phyloP scores from a whole-genome alignment of 805 yeast species.

The Saccharomycopsis olivae region DNA sequence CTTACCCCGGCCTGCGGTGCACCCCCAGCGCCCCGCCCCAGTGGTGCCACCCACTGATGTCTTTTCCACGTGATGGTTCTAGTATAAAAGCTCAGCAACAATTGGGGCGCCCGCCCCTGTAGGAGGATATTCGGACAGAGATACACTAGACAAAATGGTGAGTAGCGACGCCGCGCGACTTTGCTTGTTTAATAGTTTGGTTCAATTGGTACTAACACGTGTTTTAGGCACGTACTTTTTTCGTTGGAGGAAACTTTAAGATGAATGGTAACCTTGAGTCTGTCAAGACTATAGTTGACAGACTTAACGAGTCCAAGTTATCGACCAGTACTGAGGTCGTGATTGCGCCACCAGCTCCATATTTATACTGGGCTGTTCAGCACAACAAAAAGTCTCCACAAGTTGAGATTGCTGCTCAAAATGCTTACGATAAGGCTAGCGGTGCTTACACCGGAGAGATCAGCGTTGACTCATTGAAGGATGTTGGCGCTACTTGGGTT shows the following conservation, averaged over 20 bases:
- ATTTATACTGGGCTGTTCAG: conserved; percentile 66
- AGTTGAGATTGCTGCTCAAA: conserved; percentile 84
- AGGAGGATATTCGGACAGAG: too few relatives aligned
- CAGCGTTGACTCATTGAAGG: conserved; percentile 80
- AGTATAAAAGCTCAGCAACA: too few relatives aligned
- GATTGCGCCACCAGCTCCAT: conserved; percentile 92
- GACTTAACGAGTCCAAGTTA: conserved; percentile 69
- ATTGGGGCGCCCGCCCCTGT: too few relatives aligned
- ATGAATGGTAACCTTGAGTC: conserved; percentile 91
- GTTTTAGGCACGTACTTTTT: conserved; percentile 73
- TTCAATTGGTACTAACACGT: too few relatives aligned
- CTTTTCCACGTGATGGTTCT: too few relatives aligned
- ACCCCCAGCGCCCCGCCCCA: too few relatives aligned
- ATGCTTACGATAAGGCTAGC: conserved; percentile 73
- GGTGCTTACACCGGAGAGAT: conserved; percentile 99
- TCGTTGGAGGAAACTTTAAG: conserved; percentile 99
- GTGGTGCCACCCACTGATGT: too few relatives aligned
- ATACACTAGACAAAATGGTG: too few relatives aligned
- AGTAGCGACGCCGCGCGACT: too few relatives aligned
- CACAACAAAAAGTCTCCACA: conserved; percentile 53
- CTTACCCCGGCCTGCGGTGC: too few relatives aligned
- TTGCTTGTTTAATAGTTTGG: too few relatives aligned
- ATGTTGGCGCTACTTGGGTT: conserved; percentile 89
- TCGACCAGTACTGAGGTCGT: conserved; percentile 84
- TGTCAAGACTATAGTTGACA: conserved; percentile 71